Conservation (phyloP, 208 protist species). For the Zelonia costaricensis region DNA sequence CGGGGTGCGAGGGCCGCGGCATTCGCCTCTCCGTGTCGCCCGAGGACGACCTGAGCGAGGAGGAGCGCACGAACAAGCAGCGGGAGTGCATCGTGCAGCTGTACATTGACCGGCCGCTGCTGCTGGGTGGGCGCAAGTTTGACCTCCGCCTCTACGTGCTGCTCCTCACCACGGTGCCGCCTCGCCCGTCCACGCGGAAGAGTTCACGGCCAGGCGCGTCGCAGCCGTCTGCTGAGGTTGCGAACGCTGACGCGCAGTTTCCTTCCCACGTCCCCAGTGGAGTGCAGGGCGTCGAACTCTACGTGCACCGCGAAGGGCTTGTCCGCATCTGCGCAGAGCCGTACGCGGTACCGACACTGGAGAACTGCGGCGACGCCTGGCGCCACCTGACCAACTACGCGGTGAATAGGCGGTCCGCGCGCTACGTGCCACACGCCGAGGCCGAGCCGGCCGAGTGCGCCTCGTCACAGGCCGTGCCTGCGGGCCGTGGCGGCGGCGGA, state of each 20-base stretch:
- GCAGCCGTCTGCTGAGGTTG: too few species aligned
- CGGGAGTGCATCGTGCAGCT: slow-evolving; percentile 76
- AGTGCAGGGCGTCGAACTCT: slow-evolving; percentile 71
- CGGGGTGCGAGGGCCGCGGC: slow-evolving; percentile 77
- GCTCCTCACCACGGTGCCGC: slow-evolving; percentile 45
- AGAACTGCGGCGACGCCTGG: slow-evolving; percentile 45
- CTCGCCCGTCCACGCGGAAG: background rate
- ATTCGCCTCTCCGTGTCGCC: slow-evolving; percentile 71
- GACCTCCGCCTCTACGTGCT: slow-evolving; percentile 95
- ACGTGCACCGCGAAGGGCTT: slow-evolving; percentile 87
- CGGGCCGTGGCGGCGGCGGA: background rate
- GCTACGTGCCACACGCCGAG: slow-evolving; percentile 18
- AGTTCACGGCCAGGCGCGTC: too few species aligned
- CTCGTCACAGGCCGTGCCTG: background rate
- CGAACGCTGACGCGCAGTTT: too few species aligned
- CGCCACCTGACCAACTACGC: slow-evolving; percentile 92
- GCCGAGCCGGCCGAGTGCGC: background rate
- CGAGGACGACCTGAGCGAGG: slow-evolving; percentile 36
- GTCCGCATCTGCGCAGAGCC: slow-evolving; percentile 91
- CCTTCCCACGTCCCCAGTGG: slow-evolving; percentile 18
- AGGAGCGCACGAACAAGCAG: slow-evolving; percentile 25
- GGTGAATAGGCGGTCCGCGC: slow-evolving; percentile 63
- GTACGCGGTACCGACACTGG: slow-evolving; percentile 59
- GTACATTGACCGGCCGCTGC: slow-evolving; percentile 90
- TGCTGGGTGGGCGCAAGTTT: slow-evolving; percentile 94